Conservation (phyloP, 1,284 basidiomycete genomes). For the Cryptococcus sp. region DNA sequence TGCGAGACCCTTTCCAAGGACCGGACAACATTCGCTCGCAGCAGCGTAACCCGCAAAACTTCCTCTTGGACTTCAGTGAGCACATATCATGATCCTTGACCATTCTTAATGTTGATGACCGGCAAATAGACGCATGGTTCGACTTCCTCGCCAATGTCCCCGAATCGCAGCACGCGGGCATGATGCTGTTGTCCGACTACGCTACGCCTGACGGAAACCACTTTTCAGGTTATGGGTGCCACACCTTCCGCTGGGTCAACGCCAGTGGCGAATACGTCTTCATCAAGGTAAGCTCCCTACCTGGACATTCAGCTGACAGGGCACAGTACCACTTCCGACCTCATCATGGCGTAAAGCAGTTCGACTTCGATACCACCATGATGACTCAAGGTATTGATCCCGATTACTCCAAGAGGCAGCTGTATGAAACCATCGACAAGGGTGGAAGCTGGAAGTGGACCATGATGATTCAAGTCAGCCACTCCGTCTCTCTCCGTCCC, state of each 20-base stretch:
- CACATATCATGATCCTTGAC: constrained; percentile 1
- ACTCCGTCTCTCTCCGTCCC: neutral
- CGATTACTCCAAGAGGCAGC: constrained; percentile 52
- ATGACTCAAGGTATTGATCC: constrained; percentile 50
- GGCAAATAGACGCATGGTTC: constrained; percentile 40
- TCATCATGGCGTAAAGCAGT: constrained; percentile 35
- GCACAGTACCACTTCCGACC: constrained; percentile 37
- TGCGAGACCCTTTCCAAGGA: constrained; percentile 40
- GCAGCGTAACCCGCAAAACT: constrained; percentile 45
- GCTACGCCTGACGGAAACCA: constrained; percentile 43
- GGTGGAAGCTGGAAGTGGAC: constrained; percentile 52
- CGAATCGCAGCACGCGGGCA: constrained; percentile 45
- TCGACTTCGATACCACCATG: constrained; percentile 47
- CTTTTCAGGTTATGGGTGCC: constrained; percentile 42
- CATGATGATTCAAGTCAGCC: constrained; percentile 31
- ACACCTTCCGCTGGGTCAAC: constrained; percentile 40
- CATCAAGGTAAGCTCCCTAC: constrained; percentile 25
- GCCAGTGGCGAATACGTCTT: constrained; percentile 28
- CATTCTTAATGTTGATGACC: constrained; percentile 2
- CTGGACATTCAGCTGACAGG: neutral
- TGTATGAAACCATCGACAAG: constrained; percentile 53
- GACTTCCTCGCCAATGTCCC: constrained; percentile 50
- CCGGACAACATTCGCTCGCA: constrained; percentile 48
- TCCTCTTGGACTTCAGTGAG: constrained; percentile 38
- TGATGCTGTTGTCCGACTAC: constrained; percentile 46